phyloP scores from a whole-genome alignment of 352 stramenopile species.

The Phytophthora multivora region DNA sequence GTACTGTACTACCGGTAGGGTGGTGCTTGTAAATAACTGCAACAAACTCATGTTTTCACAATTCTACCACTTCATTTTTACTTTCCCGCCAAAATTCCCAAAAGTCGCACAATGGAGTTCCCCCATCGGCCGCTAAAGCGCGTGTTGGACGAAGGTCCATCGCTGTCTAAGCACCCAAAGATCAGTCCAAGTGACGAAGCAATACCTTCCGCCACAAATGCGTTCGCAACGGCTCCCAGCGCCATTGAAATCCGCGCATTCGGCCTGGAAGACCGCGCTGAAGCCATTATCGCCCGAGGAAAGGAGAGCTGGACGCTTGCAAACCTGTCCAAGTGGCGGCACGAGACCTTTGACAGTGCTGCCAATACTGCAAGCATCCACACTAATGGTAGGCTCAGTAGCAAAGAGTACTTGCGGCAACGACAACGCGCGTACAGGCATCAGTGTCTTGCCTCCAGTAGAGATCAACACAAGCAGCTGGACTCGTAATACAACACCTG shows the following conservation, averaged over 20 bases:
- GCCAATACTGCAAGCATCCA: neutral
- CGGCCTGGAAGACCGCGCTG: slow-evolving; percentile 75
- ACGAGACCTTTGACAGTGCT: slow-evolving; percentile 43
- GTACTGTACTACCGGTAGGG: too few relatives aligned
- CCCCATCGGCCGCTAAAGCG: slow-evolving; percentile 15
- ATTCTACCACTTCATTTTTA: slow-evolving; percentile 5
- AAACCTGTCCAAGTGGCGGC: slow-evolving; percentile 70
- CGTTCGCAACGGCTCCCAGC: slow-evolving; percentile 25
- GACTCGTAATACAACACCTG: slow-evolving; percentile 5
- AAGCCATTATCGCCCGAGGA: slow-evolving; percentile 65
- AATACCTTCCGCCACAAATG: neutral
- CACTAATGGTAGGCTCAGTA: slow-evolving; percentile 16
- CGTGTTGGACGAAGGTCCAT: slow-evolving; percentile 6
- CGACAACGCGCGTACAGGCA: slow-evolving; percentile 76
- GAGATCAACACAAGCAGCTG: slow-evolving; percentile 16
- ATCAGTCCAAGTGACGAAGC: neutral
- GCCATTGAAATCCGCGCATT: slow-evolving; percentile 67
- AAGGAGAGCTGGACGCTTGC: slow-evolving; percentile 58
- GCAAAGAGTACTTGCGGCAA: slow-evolving; percentile 60
- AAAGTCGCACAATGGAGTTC: slow-evolving; percentile 13
- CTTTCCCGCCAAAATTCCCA: slow-evolving; percentile 20
- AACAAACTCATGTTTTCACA: slow-evolving; percentile 14
- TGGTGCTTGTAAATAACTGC: slow-evolving; percentile 52
- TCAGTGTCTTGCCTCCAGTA: slow-evolving; percentile 45
- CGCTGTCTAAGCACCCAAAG: slow-evolving; percentile 9